Conservation (phyloP, 2,329 filamentous ascomycete species). For the Clonostachys rhizophaga region DNA sequence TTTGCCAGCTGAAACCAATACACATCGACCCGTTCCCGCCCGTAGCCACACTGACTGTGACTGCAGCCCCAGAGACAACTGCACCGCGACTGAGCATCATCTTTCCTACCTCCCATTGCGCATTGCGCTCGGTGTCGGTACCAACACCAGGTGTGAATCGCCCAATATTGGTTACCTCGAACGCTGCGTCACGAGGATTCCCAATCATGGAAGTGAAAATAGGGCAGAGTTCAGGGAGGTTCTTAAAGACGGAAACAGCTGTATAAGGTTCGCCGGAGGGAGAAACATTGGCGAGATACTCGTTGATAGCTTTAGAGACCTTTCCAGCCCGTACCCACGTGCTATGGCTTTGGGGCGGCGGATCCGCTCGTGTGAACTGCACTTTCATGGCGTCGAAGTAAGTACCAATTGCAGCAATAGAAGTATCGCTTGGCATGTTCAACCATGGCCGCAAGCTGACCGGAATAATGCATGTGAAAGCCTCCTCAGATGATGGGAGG, state of each 20-base stretch:
- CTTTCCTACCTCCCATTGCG: slow-evolving; percentile 20
- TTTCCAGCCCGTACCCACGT: no score
- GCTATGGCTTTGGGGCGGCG: no score
- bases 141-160: slow-evolving; percentile 12
- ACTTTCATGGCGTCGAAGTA: slow-evolving; percentile 8
- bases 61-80: slow-evolving; percentile 24
- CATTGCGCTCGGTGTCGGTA: slow-evolving; percentile 4
- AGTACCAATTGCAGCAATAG: slow-evolving; percentile 5
- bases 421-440: slow-evolving; percentile 2
- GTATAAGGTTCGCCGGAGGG: slow-evolving; percentile 9
- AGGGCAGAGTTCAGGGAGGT: slow-evolving; percentile 27
- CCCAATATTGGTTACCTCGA: slow-evolving; percentile 41
- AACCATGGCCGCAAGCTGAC: slow-evolving; percentile 9
- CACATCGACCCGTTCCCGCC: slow-evolving; percentile 35
- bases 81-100: slow-evolving; percentile 38
- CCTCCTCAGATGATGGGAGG: slow-evolving; percentile 5
- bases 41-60: slow-evolving; percentile 31
- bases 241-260: slow-evolving; percentile 26
- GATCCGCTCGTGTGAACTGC: not conserved
- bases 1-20: slow-evolving; percentile 32
- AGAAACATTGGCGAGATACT: slow-evolving; percentile 7
- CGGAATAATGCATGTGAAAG: slow-evolving; percentile 9
- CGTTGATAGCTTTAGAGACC: not conserved
- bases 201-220: slow-evolving; percentile 29
- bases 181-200: slow-evolving; percentile 25